phyloP scores from a whole-genome alignment of 1,139 yeast species.

The Yamadazyma conglobata region DNA sequence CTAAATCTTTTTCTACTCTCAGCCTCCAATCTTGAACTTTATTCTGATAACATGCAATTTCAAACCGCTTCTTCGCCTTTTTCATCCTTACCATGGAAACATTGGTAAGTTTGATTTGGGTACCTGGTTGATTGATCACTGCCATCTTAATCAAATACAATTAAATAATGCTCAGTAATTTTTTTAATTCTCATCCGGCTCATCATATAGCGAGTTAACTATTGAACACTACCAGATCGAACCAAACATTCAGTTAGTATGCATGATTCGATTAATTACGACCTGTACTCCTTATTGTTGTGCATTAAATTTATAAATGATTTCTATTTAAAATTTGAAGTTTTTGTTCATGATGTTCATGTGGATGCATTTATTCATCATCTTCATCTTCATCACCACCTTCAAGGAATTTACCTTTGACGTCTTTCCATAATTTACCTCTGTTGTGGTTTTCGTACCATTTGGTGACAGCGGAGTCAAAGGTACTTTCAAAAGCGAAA shows the following conservation, averaged over 20 bases:
- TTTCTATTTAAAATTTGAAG: conserved; percentile 2
- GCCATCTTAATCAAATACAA: no score
- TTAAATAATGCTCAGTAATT: not conserved
- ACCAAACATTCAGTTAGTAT: no score
- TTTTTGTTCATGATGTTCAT: not conserved
- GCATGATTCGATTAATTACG: no score
- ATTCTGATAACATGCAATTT: conserved; percentile 93
- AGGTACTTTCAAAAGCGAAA: conserved; percentile 83
- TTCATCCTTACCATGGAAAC: conserved; percentile 90
- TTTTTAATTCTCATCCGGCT: conserved; percentile 1
- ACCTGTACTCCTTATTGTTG: conserved; percentile 2
- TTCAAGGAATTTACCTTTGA: conserved; percentile 62
- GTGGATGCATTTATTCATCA: conserved; percentile 33
- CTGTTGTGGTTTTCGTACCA: conserved; percentile 88
- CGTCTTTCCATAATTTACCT: conserved; percentile 98
- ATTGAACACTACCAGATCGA: no score
- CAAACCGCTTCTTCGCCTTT: conserved; percentile 87
- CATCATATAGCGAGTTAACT: no score
- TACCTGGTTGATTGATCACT: conserved; percentile 78
- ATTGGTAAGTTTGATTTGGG: conserved; percentile 86
- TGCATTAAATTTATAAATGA: conserved; percentile 11
- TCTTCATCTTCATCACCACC: conserved; percentile 63
- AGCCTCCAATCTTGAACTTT: conserved; percentile 94
- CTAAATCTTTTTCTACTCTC: conserved; percentile 87
- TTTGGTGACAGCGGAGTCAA: conserved; percentile 71